Evolutionary conservation across 768 basidiomycete species (phyloP), one percentile per base, ranked within the genome.

Genomic region (Suillus paluster): DNA sequence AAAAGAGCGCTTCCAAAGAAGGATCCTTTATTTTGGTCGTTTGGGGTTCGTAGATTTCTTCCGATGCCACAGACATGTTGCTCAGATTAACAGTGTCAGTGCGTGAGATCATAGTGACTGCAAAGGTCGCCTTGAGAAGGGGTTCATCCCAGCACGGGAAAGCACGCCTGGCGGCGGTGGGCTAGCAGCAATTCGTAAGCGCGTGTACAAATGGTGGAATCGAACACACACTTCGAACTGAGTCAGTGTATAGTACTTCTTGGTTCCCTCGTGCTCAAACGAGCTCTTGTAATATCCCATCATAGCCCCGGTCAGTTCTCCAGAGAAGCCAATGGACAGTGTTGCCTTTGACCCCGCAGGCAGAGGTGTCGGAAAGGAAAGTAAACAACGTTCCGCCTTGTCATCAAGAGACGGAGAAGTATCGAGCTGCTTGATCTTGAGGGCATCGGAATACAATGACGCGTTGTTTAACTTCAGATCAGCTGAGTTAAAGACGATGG

Each of bases 81-180:
- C 88, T 89, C 63, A 99, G 78, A 72, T 85, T 91, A 70, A 87
- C 85, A 5, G 91, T 90, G 64, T 86, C 85, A 10, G 78, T 80
- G 63, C 88, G 86, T n/a, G 94, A 92, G 68, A 96, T 82, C 82
- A 96, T 80, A 15, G 88, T 89, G 62, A 95, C 78, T 0, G 83
- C 70, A 71, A 90, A 92, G 3, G 89, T 94, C 0, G 95, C 90
- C 74, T 98, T 98, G 67, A 96, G 81, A 41, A 86, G 81, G 17
- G 96, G 97, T 71, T 97, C 95, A 71, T 97, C 96, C 92, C 93
- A 97, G 78, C 90, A 93, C 30, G 92, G 92, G 74, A 94, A 92
- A 7, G 90, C 86, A 45, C 86, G 83, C 55, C 95, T 81, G 10
- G 96, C 95, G 62, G 88, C 88, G 44, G 92, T 97, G 42, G 95